phyloP scores from a whole-genome alignment of 1,284 basidiomycete genomes.

The Fistulinella cinereoalba region DNA sequence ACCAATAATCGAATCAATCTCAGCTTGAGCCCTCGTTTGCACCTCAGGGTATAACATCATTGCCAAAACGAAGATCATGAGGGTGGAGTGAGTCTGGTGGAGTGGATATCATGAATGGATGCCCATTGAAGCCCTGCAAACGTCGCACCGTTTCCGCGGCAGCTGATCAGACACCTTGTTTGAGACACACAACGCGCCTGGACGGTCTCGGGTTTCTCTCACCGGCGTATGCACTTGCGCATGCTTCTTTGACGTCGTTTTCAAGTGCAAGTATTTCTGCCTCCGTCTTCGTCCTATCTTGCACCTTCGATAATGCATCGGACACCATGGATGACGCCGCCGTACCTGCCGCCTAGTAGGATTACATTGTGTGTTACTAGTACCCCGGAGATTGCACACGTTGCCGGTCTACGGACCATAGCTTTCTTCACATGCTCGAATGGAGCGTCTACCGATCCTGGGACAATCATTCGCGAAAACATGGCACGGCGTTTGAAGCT shows the following conservation, averaged over 20 bases:
- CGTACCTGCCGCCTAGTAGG: constrained; percentile 17
- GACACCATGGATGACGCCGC: constrained; percentile 27
- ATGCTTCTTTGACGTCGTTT: constrained; percentile 23
- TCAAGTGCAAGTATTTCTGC: constrained; percentile 13
- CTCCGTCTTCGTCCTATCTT: constrained; percentile 2
- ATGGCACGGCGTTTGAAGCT: constrained; percentile 16
- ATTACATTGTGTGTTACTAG: neutral
- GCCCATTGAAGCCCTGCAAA: neutral
- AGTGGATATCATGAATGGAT: constrained; percentile 13
- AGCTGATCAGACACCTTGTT: too few species aligned
- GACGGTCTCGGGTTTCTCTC: neutral
- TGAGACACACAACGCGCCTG: constrained; percentile 1
- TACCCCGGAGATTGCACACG: neutral
- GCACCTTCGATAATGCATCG: constrained; percentile 12
- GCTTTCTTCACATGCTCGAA: constrained; percentile 22
- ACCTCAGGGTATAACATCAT: constrained; percentile 49
- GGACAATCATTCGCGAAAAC: constrained; percentile 2
- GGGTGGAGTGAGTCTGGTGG: constrained; percentile 45
- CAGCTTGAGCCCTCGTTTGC: constrained; percentile 41
- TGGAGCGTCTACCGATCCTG: constrained; percentile 16
- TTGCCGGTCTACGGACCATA: constrained; percentile 22
- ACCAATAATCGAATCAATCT: constrained; percentile 43
- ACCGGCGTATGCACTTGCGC: constrained; percentile 18
- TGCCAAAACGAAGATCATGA: constrained; percentile 46
- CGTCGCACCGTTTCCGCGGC: constrained; percentile 26